phyloP scores from a whole-genome alignment of 306 rosid genomes.

The Quercus engelmannii region DNA sequence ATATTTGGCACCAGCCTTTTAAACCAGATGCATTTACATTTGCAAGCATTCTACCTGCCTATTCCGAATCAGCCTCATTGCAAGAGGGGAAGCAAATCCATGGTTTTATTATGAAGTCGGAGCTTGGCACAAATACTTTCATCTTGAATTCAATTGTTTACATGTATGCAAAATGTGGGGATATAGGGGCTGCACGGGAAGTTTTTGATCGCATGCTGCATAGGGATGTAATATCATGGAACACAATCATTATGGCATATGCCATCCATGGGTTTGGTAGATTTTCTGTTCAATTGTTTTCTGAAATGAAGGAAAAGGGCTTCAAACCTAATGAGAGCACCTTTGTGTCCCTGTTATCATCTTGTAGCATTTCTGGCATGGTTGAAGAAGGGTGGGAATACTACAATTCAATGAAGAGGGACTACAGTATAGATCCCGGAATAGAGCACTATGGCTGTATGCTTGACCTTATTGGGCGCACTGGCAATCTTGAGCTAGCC shows the following conservation, averaged over 20 bases:
- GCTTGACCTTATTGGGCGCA: slow-evolving; percentile 53
- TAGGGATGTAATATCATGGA: slow-evolving; percentile 56
- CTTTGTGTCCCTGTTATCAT: slow-evolving; percentile 51
- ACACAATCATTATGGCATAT: slow-evolving; percentile 40
- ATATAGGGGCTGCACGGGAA: slow-evolving; percentile 27
- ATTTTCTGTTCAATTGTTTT: slow-evolving; percentile 38
- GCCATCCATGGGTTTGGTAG: slow-evolving; percentile 58
- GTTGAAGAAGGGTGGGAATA: slow-evolving; percentile 40
- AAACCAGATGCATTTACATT: slow-evolving; percentile 45
- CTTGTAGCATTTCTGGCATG: slow-evolving; percentile 58
- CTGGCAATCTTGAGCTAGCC: slow-evolving; percentile 46
- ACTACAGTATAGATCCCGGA: slow-evolving; percentile 45
- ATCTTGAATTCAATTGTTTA: slow-evolving; percentile 41
- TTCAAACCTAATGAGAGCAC: slow-evolving; percentile 37
- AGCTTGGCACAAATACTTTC: slow-evolving; percentile 32
- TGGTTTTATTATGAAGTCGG: slow-evolving; percentile 39
- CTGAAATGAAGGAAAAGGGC: slow-evolving; percentile 35
- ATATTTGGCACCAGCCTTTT: slow-evolving; percentile 30
- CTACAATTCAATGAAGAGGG: slow-evolving; percentile 40
- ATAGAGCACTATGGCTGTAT: slow-evolving; percentile 64
- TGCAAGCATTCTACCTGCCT: slow-evolving; percentile 54
- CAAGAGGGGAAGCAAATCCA: slow-evolving; percentile 56
- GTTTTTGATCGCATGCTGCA: slow-evolving; percentile 35
- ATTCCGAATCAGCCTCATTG: slow-evolving; percentile 35
- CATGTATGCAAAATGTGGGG: slow-evolving; percentile 57